Base-by-base conservation (phyloP, 768 basidiomycete species). In the Boletus reticuloceps region DNA sequence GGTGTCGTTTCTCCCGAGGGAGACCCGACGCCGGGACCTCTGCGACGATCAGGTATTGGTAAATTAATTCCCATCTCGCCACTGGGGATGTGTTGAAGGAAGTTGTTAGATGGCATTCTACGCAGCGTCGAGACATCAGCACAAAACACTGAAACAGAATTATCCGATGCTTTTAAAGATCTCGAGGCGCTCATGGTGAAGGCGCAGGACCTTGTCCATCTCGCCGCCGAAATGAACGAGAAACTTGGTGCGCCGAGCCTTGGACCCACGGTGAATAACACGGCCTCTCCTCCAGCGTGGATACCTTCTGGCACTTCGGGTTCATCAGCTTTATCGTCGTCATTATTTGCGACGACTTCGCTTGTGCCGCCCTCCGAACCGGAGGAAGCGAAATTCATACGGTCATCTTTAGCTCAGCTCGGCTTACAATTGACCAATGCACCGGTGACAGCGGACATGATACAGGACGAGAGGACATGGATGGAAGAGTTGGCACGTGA, bases 141-240 rank as follows among this genome's bases (percentile, higher is more conserved):
- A 1, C 80, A 86, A 61, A 80, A 78, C 6, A 77, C 84, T 16
- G 80, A 85, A 43, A 80, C 79, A 9, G 78, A 85, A 58, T 82
- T 98, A 74, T 78, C 79, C 25, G 83, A 86, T 59, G 90, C 94
- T 0, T 77, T 98, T 32, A 78, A 84, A 60, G 97, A 98, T 65
- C 80, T 98, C 34, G 93, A 98, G 67, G 88, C 88, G 0, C 73
- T 98, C 44, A 94, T 91, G 89, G 77, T 87, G 46, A 91, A 95
- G 67, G 94, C 94, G 1, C 88, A 84, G 59, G 93, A 95, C 61
- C 96, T 98, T 86, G 94, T 95, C 53, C 82, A 82, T 31, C 79
- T 98, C 22, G 94, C 96, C 4, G 87, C 86, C 49, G 88, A 95
- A 37, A 81, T 98, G 58, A 94, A 92, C 64, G 84, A 90, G 53